Percentiles rank a stretch among this genome's conserved stretches.
Evolutionary conservation across 768 basidiomycete species (phyloP).

Genomic region (Boletus rubroflammeus): DNA sequence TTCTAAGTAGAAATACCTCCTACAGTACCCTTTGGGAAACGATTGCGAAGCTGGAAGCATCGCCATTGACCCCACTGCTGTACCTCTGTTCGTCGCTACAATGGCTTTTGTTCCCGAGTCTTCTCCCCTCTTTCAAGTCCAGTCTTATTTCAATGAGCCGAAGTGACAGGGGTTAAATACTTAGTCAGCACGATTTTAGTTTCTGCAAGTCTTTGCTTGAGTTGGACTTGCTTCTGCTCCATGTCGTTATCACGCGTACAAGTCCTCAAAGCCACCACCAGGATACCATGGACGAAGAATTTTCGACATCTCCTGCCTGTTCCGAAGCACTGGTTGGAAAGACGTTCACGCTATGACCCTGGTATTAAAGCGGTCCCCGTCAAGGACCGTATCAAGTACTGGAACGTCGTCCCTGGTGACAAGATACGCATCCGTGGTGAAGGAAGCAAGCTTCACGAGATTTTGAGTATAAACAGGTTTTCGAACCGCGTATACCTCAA

Average conservation of each 20-base stretch:
- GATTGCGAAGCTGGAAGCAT: too few relatives aligned
- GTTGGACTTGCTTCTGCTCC: not conserved
- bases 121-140: too few relatives aligned
- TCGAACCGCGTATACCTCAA: conserved; percentile 65
- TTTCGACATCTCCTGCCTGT: conserved; percentile 63
- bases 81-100: too few relatives aligned
- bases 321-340: conserved; percentile 51
- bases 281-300: conserved; percentile 55
- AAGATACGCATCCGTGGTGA: conserved; percentile 69
- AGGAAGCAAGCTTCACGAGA: conserved; percentile 59
- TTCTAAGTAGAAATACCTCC: too few relatives aligned
- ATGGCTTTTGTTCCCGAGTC: too few relatives aligned
- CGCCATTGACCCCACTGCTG: too few relatives aligned
- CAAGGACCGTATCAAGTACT: conserved; percentile 73
- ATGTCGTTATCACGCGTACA: conserved; percentile 35
- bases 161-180: conserved; percentile 5
- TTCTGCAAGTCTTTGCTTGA: not conserved
- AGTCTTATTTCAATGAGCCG: not conserved
- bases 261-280: conserved; percentile 47
- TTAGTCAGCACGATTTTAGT: conserved; percentile 19
- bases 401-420: conserved; percentile 88
- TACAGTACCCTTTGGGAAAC: too few relatives aligned
- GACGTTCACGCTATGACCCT: conserved; percentile 41
- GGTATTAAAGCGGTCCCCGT: conserved; percentile 52
- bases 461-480: conserved; percentile 68